A percentile compares a stretch with the other conserved stretches of the same genome.
Evolutionary conservation across 2,329 filamentous ascomycete species (phyloP).

Genomic region (Niveomyces coronatus): DNA sequence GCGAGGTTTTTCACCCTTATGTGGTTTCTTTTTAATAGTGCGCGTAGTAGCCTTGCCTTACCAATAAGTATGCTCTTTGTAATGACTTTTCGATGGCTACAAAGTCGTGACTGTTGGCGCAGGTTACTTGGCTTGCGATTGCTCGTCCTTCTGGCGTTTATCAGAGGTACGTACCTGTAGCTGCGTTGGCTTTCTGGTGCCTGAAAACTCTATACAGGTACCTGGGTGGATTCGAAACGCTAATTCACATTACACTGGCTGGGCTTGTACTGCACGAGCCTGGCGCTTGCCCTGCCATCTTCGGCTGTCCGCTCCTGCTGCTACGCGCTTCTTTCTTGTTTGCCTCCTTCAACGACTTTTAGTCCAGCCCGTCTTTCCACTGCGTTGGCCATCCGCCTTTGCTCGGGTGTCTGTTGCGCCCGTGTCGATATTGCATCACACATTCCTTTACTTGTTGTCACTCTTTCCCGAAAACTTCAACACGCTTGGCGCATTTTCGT

Average conservation of each 20-base stretch:
- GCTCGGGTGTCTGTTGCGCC: slow-evolving; percentile 15
- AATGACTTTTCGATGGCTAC: too few relatives aligned
- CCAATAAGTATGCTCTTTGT: slow-evolving; percentile 9
- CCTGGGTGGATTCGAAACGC: too few relatives aligned
- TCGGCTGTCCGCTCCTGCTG: too few relatives aligned
- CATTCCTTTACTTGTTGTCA: slow-evolving; percentile 14
- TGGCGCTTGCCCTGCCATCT: not conserved
- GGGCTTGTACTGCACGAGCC: too few relatives aligned
- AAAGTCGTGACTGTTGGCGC: too few relatives aligned
- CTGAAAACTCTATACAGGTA: too few relatives aligned
- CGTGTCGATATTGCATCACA: not conserved
- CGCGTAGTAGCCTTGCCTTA: slow-evolving; percentile 10
- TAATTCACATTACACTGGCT: too few relatives aligned
- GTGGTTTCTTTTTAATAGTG: slow-evolving; percentile 9
- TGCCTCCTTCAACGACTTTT: slow-evolving; percentile 6
- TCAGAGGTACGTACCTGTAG: too few relatives aligned
- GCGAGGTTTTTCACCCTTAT: slow-evolving; percentile 7
- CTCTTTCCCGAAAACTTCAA: slow-evolving; percentile 10
- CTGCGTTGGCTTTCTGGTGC: too few relatives aligned
- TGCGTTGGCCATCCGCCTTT: slow-evolving; percentile 2
- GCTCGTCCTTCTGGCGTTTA: too few relatives aligned
- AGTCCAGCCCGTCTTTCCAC: slow-evolving; percentile 4
- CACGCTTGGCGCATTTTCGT: not conserved
- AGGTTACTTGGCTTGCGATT: too few relatives aligned
- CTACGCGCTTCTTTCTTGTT: slow-evolving; percentile 1